These are phyloP conservation scores for Endocarpon pusillum DNA, from an alignment of 495 filamentous ascomycete species.

Conservation along the genomic window DNA sequence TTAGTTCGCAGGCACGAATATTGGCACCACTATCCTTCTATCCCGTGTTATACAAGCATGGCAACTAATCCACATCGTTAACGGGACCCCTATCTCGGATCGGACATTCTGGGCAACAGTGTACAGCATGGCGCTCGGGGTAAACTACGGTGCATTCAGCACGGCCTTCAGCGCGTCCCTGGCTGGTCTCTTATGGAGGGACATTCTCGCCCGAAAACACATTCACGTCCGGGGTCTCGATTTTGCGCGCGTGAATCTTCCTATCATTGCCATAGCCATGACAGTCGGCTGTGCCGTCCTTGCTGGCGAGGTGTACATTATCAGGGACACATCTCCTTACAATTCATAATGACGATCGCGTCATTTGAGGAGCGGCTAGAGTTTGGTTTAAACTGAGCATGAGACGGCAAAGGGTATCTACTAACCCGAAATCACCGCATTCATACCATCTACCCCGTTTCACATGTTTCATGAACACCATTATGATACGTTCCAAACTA, in stretches of 20 bases:
- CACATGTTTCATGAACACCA: too few species aligned
- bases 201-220: conserved; percentile 45
- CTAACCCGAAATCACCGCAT: too few species aligned
- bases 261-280: conserved; percentile 51
- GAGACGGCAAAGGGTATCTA: too few species aligned
- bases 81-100: conserved; percentile 27
- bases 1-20: conserved; percentile 54
- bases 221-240: conserved; percentile 38
- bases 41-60: conserved; percentile 47
- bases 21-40: conserved; percentile 50
- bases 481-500: too few species aligned
- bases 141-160: conserved; percentile 54
- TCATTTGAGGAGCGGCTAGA: too few species aligned
- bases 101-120: conserved; percentile 49
- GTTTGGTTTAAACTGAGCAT: too few species aligned
- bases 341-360: conserved; percentile 1
- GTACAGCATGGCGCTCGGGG: conserved; percentile 49
- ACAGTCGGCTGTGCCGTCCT: conserved; percentile 40
- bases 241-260: conserved; percentile 46
- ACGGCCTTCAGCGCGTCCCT: conserved; percentile 47
- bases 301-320: conserved; percentile 41
- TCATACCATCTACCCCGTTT: too few species aligned
- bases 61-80: conserved; percentile 33
- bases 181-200: conserved; percentile 47
- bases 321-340: conserved; percentile 16